Base-by-base conservation (phyloP, 2,329 filamentous ascomycete genomes). In the Hypocreales sp. region DNA sequence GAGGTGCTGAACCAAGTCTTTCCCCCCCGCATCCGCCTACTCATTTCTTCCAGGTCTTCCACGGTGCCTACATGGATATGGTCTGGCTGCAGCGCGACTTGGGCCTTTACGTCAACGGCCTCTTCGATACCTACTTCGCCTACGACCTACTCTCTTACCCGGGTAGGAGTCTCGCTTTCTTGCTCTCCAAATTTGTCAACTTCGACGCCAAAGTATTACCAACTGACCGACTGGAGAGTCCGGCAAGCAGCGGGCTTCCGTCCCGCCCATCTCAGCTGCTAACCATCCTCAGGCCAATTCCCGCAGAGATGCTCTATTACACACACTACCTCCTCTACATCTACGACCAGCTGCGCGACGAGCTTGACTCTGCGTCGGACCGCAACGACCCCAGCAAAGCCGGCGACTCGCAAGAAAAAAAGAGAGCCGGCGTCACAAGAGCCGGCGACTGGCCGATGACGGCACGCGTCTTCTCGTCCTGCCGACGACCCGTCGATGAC, bases 151-250 rank as follows among this genome's bases (percentile, higher is more conserved):
- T 95, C 9, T 69, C 72, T 12, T 94, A 92, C 45, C 64, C 77
- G 1, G 77, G 74, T 29, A 75, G 72, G 35, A 87, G 87, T 43
- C 58, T 95, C 28, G 90, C 90, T 1, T 94, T 79, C 46, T 59
- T 98, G 2, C 64, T 98, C 1, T 79, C 87, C 42, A 82, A 77
- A 43, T 93, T 92, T 48, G 73, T 80, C 44, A 65, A 86, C 39
- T 93, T 95, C 44, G 75, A 92, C 41, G 90, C 90, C 19, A 83
- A 98, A 98, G 56, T 79, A 87, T 44, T 94, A 94, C 44, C 90
- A 98, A 46, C 68, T 87, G 42, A 86, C 90, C 13, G 90, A 98
- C 49, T 98, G 90, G 90, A 74, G 90, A 41, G 73, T 92, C 51
- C 73, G 84, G 72, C 76, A 56, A 33, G n/a, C n/a, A n/a, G n/a